Conservation (phyloP, 176 grass and related monocot species). For the Puya raimondii region DNA sequence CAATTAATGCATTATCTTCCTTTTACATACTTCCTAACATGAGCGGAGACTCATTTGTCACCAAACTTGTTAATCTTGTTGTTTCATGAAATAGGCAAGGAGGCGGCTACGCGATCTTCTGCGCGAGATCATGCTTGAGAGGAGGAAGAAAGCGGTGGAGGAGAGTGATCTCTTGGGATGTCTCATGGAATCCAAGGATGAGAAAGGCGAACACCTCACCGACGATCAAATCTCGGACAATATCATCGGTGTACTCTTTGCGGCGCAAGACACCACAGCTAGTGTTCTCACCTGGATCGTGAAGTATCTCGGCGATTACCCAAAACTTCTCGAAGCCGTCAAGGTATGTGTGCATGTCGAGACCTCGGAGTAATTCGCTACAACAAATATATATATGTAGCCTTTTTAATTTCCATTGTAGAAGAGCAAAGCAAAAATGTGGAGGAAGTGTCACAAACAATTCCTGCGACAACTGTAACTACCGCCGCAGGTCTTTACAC, state of each 20-base stretch:
- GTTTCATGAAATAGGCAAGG: constrained; percentile 39
- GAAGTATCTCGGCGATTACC: constrained; percentile 81
- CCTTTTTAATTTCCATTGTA: too few species aligned
- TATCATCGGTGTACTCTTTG: constrained; percentile 89
- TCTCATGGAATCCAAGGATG: constrained; percentile 52
- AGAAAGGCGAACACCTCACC: constrained; percentile 33
- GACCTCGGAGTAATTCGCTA: too few species aligned
- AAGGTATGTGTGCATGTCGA: constrained; percentile 12
- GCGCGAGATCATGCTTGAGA: constrained; percentile 61
- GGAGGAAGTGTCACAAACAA: too few species aligned
- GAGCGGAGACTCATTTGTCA: too few species aligned
- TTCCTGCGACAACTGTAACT: too few species aligned
- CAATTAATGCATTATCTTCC: neutral
- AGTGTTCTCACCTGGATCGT: constrained; percentile 92
- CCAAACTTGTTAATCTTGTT: neutral
- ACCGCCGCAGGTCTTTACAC: too few species aligned
- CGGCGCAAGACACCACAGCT: constrained; percentile 95
- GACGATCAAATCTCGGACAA: constrained; percentile 89
- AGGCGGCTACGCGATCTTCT: constrained; percentile 47
- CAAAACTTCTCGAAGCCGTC: constrained; percentile 54
- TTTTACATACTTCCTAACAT: neutral
- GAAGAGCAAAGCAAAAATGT: too few species aligned
- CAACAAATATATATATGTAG: too few species aligned
- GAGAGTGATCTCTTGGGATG: constrained; percentile 57
- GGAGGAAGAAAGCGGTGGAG: constrained; percentile 28